Percentiles rank a stretch among this genome's conserved stretches.
These are phyloP conservation scores for Entomortierella lignicola DNA, from an alignment of 192 early-diverging fungal species.

Conservation along the genomic window DNA sequence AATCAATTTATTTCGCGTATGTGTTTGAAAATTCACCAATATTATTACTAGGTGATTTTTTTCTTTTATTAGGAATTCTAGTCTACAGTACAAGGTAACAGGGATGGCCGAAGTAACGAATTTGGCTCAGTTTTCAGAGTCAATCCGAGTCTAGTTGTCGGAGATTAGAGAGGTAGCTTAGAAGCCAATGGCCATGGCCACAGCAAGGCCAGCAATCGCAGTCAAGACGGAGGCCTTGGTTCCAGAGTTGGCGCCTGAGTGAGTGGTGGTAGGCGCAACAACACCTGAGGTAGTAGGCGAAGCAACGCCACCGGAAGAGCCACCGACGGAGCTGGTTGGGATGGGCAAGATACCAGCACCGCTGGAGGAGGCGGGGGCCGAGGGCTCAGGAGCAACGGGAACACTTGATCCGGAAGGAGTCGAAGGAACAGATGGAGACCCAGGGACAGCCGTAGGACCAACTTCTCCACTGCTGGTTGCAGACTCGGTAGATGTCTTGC, in stretches of 20 bases:
- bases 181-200: constrained; percentile 12
- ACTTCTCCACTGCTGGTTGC: neutral
- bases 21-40: too few relatives aligned
- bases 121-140: neutral
- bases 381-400: neutral
- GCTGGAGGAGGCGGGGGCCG: neutral
- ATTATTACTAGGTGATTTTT: too few relatives aligned
- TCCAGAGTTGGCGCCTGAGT: neutral
- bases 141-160: too few relatives aligned
- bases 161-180: neutral
- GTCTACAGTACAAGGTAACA: too few relatives aligned
- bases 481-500: neutral
- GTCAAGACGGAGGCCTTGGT: neutral
- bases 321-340: neutral
- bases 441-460: neutral
- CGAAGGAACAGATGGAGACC: neutral
- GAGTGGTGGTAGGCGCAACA: neutral
- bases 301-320: too few relatives aligned
- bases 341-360: neutral
- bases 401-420: neutral
- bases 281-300: neutral
- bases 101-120: neutral
- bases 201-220: constrained; percentile 10
- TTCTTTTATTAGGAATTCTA: neutral
- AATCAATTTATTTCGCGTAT: too few relatives aligned